Evolutionary conservation across 2,329 filamentous ascomycete species (phyloP), one percentile per base, ranked within the genome.

Genomic region (Sphaerulina vaccinii): DNA sequence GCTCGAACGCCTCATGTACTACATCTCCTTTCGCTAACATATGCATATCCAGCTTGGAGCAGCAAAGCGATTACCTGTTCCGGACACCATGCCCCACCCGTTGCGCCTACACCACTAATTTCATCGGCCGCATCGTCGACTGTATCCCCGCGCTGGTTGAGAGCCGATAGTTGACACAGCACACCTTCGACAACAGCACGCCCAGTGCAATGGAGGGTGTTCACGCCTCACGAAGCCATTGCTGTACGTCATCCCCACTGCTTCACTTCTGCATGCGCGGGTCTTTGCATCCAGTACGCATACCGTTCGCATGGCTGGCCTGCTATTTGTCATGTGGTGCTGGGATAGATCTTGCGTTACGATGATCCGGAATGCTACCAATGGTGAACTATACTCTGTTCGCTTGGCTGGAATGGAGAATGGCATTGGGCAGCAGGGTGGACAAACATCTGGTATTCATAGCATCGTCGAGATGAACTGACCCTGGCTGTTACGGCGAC

Each of bases 291-390:
- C 35, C 24, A 58, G 52, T 47, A 54, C 52, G 37, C 53, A 52
- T 56, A 53, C 56, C 53, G 55, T 46, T 52, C 57, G 40, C 57
- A 60, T 60, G 52, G 57, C 52, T 42, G 41, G 45, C 50, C 29
- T 48, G 47, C 50, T 33, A 57, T 57, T 57, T 60, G 57, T 60
- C 52, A 57, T 43, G 43, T 39, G 42, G n/a, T 32, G 36, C 23
- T 27, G 33, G 37, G 18, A 43, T 35, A 16, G 36, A 49, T 51
- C 44, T 46, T 42, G 46, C 40, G 35, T 45, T 32, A 40, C 48
- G 23, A 32, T 38, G 38, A 40, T 42, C 47, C 50, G 50, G 47
- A 43, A 50, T 49, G 45, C 49, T 36, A 39, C 49, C 51, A 40
- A 41, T 50, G 29, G 37, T 33, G 44, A 35, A 46, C 47, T 29